Base-by-base conservation (phyloP, 2,329 filamentous ascomycete genomes). In the Mariannaea elegans region DNA sequence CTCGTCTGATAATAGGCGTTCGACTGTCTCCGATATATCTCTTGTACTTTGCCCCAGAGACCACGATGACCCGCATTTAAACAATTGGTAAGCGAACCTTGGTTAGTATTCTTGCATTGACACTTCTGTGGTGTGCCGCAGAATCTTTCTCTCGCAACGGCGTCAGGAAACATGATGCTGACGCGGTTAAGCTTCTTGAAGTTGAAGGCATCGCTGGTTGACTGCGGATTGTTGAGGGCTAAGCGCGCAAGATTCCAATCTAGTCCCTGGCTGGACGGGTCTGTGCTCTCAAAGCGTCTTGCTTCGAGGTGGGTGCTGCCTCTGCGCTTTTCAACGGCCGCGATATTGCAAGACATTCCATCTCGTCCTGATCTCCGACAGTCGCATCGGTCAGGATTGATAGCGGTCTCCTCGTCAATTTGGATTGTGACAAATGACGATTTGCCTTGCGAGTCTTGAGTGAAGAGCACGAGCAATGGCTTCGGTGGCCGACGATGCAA, bases 381-480 rank as follows among this genome's bases (percentile, higher is more conserved):
- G 21, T 74, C 71, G 59, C 75, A 77, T 5, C 71, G 69, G 21
- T 75, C 71, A 1, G 73, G 72, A 36, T 78, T 76, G 46, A 75
- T 65, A 7, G 67, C 62, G 7, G 71, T 75, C 10, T 72, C 66
- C 12, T 75, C 68, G 32, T 76, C 74, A 13, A 77, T 64, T 5
- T 73, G 66, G 3, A 77, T 52, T 7, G 71, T 67, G 13, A 76
- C 72, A 5, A 77, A 69, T 1, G 71, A 68, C 12, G 67, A 54
- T 24, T 56, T 64, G 14, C 66, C 65, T 21, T 65, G 45, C 1
- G 51, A 38, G 44, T 63, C 67, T 24, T 70, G 67, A 0, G 74
- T 76, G 46, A 75, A 77, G 7, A 77, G 53, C 2, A 76, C 74
- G 5, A 77, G 68, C 69, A 75, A 70, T 2, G 75, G 75, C 34